Conservation (phyloP, 192 early-diverging fungal species). For the Funneliformis geosporum region DNA sequence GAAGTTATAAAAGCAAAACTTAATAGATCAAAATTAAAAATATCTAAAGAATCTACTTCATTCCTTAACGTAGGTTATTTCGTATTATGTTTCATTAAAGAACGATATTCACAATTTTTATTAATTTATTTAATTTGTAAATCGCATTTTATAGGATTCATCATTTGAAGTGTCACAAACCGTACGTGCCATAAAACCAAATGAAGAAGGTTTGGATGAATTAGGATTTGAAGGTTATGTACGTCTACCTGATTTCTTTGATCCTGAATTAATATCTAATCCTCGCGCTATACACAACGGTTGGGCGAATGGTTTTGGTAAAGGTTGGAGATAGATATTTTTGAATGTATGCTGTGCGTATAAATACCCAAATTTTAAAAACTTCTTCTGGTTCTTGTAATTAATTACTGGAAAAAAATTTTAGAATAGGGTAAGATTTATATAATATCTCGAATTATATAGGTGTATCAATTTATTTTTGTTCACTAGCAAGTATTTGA, state of each 20-base stretch:
- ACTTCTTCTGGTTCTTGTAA: too few species aligned
- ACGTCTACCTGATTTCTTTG: neutral
- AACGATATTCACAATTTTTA: neutral
- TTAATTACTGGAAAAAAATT: too few species aligned
- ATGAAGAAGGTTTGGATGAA: constrained; percentile 9
- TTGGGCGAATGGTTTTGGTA: neutral
- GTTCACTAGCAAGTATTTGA: too few species aligned
- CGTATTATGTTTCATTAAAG: neutral
- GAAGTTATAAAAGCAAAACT: constrained; percentile 80
- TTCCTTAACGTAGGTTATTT: constrained; percentile 54
- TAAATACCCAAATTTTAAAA: too few species aligned
- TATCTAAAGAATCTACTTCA: constrained; percentile 67
- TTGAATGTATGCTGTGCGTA: too few species aligned
- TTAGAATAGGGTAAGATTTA: too few species aligned
- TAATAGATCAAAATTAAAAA: constrained; percentile 71
- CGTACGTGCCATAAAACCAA: constrained; percentile 6
- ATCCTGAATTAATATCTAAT: constrained; percentile 10
- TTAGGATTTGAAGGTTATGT: neutral
- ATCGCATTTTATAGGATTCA: constrained; percentile 8
- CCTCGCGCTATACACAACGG: neutral
- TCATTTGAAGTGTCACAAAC: constrained; percentile 25
- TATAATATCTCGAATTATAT: too few species aligned
- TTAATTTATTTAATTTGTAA: neutral
- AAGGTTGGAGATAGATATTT: neutral
- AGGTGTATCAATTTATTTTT: too few species aligned